These are phyloP conservation scores for Antitrichia curtipendula DNA, from an alignment of 225 moss, liverwort and hornwort species.

Conservation along the genomic window DNA sequence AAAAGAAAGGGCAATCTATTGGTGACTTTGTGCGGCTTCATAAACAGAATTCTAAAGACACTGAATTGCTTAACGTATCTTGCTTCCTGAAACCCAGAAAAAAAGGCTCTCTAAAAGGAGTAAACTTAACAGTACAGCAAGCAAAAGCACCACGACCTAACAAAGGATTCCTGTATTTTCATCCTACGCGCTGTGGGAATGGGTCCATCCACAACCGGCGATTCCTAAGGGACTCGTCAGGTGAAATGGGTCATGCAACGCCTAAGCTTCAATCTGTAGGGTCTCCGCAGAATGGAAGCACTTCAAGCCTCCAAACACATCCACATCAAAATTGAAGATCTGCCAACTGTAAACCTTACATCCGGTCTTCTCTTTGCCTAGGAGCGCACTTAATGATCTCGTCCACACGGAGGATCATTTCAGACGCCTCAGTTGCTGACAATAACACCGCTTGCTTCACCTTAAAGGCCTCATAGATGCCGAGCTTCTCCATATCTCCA, in stretches of 20 bases:
- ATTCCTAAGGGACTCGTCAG: not conserved
- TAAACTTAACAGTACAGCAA: not conserved
- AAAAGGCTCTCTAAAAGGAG: not conserved
- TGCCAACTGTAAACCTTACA: constrained; percentile 17
- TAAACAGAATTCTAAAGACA: too few species aligned
- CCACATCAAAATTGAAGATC: not conserved
- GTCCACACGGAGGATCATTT: constrained; percentile 98
- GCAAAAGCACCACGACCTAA: not conserved
- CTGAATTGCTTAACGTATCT: not conserved
- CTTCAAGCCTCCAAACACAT: not conserved
- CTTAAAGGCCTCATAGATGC: constrained; percentile 92
- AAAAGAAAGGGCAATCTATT: too few species aligned
- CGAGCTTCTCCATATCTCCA: constrained; percentile 88
- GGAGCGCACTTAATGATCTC: constrained; percentile 99
- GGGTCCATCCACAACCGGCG: not conserved
- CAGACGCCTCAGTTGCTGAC: constrained; percentile 85
- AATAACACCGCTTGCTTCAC: constrained; percentile 90
- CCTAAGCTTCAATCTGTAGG: not conserved
- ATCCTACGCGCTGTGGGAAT: not conserved
- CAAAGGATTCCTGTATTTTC: not conserved
- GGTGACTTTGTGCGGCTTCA: not conserved
- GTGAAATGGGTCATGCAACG: not conserved
- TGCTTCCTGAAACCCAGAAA: not conserved
- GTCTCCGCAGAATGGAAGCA: not conserved
- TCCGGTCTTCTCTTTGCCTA: constrained; percentile 88